These are phyloP conservation scores for Pseudozyma sp. DNA, from an alignment of 1,284 basidiomycete genomes.

Conservation along the genomic window DNA sequence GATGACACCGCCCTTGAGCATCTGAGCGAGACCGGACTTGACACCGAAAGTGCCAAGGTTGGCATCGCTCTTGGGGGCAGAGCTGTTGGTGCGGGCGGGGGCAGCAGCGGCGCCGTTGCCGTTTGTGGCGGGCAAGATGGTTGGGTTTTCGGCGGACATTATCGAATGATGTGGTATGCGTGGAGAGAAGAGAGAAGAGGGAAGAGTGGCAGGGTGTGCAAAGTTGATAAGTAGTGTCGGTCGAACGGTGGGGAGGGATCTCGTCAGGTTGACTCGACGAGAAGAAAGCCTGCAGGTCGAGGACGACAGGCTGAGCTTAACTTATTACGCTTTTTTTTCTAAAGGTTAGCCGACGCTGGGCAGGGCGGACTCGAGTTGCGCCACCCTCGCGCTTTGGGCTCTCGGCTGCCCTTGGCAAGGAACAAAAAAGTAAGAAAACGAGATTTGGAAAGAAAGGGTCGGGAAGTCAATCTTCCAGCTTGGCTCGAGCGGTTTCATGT, in stretches of 20 bases:
- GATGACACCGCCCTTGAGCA: constrained; percentile 70
- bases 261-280: constrained; percentile 1
- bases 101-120: constrained; percentile 59
- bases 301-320: not conserved
- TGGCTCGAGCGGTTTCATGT: no score
- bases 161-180: constrained; percentile 3
- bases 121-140: constrained; percentile 62
- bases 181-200: constrained; percentile 9
- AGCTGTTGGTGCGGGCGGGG: constrained; percentile 68
- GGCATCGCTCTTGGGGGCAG: constrained; percentile 74
- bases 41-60: constrained; percentile 88
- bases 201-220: not conserved
- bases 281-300: not conserved
- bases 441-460: no score
- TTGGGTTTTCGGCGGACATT: constrained; percentile 68
- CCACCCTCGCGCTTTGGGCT: constrained; percentile 71
- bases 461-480: no score
- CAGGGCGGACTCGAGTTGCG: constrained; percentile 28
- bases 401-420: constrained; percentile 17
- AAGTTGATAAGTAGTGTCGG: no score
- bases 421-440: no score
- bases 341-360: not conserved
- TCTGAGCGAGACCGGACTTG: constrained; percentile 76
- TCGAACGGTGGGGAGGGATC: no score
- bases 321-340: not conserved